Evolutionary conservation across 2,329 filamentous ascomycete species (phyloP).

Genomic region (Colletotrichum gloeosporioides): DNA sequence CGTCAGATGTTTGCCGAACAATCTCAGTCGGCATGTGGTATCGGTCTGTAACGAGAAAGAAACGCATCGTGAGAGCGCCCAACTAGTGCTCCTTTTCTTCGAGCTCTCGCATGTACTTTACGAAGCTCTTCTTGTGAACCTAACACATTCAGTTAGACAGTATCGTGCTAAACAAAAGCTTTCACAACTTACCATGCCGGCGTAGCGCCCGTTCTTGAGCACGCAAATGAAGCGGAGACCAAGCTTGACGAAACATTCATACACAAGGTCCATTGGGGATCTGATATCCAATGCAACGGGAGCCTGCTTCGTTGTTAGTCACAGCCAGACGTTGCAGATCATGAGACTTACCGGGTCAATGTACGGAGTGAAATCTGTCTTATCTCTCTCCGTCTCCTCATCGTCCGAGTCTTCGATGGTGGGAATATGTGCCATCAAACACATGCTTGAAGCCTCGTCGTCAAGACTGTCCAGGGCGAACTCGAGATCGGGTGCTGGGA

Average conservation of each 20-base stretch:
- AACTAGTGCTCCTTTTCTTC: conserved; percentile 56
- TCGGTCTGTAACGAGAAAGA: not conserved
- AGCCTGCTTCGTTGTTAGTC: conserved; percentile 51
- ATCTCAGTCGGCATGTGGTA: not conserved
- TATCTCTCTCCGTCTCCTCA: conserved; percentile 56
- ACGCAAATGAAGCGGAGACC: conserved; percentile 94
- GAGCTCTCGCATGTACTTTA: conserved; percentile 88
- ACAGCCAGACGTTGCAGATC: not conserved
- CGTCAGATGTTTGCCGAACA: not conserved
- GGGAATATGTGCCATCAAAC: conserved; percentile 78
- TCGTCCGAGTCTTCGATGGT: conserved; percentile 70
- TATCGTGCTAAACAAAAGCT: not conserved
- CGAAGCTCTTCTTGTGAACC: conserved; percentile 96
- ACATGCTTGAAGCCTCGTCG: conserved; percentile 75
- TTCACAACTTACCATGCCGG: conserved; percentile 74
- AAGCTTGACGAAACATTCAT: conserved; percentile 95
- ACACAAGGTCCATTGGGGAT: conserved; percentile 92
- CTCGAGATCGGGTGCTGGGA: conserved; percentile 92
- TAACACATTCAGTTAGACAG: conserved; percentile 33
- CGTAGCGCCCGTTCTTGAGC: conserved; percentile 81
- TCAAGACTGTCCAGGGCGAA: conserved; percentile 86
- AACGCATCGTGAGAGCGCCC: not conserved
- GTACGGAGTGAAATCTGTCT: conserved; percentile 86
- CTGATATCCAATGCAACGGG: conserved; percentile 88
- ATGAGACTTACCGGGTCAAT: conserved; percentile 77